Base-by-base conservation (phyloP, 768 basidiomycete species). In the Lactifluus pinguis region DNA sequence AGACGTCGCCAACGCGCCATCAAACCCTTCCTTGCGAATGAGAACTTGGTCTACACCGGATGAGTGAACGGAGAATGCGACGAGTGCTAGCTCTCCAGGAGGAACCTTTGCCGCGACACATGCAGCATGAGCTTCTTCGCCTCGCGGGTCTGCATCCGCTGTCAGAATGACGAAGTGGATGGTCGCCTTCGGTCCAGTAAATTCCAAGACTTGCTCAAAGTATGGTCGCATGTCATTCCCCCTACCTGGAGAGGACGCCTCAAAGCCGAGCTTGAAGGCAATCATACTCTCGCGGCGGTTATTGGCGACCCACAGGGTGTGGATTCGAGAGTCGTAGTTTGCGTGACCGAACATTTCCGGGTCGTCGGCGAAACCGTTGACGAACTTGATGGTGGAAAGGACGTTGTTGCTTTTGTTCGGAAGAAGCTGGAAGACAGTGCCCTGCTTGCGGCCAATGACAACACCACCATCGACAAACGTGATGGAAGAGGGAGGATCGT, bases 91-190 rank as follows among this genome's bases (percentile, higher is more conserved):
- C 65, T 91, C 86, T 44, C 87, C 86, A 1, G 85, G 83, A 6
- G 80, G 77, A 6, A 91, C 78, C 68, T 91, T 91, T 3, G 89
- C 89, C 3, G 89, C 89, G 21, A 89, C 78, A 64, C 89, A 92
- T 6, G 89, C 89, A 10, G 89, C 89, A 67, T 86, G 83, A 0
- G 89, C 88, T 71, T 92, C 89, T 55, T 87, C 85, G 14, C 89
- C 89, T 59, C 82, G 80, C 3, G 89, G 89, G 71, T 92, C 90
- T 4, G 87, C 84, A 67, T 92, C 89, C 2, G 85, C 87, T 3
- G 88, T 89, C 47, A 93, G 79, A 57, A 93, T 90, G 66, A 92
- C 89, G 70, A 93, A 91, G 70, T 92, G 88, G 58, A 93, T 92
- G 3, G 90, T 90, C 10, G 90, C 80, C 71, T 91, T 91, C 32